Evolutionary conservation across 305 asterid species (phyloP).

Genomic region (Striga hermonthica): DNA sequence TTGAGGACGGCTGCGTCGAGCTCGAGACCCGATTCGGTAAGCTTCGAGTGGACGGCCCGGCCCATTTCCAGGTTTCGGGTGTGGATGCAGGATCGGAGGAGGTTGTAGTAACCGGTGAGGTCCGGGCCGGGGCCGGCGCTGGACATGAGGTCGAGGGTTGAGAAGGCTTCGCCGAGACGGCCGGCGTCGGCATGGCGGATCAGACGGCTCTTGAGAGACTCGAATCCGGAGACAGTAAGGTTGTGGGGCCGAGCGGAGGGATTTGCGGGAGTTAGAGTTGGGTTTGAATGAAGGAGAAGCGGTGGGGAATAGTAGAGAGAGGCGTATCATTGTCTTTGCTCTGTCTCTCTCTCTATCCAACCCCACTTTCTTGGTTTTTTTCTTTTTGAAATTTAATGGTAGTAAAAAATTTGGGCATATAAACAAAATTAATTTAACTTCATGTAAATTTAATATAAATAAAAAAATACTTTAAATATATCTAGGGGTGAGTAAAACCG

Average conservation of each 20-base stretch:
- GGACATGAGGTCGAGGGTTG: conserved; percentile 52
- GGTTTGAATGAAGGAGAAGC: conserved; percentile 34
- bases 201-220: conserved; percentile 52
- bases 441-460: too few species aligned
- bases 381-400: background rate
- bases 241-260: conserved; percentile 29
- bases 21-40: conserved; percentile 42
- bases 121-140: conserved; percentile 40
- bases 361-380: background rate
- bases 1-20: conserved; percentile 67
- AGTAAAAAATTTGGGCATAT: too few species aligned
- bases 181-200: conserved; percentile 63
- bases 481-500: too few species aligned
- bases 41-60: conserved; percentile 49
- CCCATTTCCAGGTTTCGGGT: conserved; percentile 68
- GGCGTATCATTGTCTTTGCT: conserved; percentile 42
- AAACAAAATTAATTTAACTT: too few species aligned
- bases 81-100: conserved; percentile 89
- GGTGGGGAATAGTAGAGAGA: conserved; percentile 44
- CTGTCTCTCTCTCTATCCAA: background rate
- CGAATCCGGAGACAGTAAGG: conserved; percentile 39
- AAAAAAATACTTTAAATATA: too few species aligned
- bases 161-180: conserved; percentile 57
- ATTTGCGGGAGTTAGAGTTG: conserved; percentile 33
- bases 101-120: conserved; percentile 65